phyloP scores from a whole-genome alignment of 176 grass and related monocot species.

The Ensete glaucum region DNA sequence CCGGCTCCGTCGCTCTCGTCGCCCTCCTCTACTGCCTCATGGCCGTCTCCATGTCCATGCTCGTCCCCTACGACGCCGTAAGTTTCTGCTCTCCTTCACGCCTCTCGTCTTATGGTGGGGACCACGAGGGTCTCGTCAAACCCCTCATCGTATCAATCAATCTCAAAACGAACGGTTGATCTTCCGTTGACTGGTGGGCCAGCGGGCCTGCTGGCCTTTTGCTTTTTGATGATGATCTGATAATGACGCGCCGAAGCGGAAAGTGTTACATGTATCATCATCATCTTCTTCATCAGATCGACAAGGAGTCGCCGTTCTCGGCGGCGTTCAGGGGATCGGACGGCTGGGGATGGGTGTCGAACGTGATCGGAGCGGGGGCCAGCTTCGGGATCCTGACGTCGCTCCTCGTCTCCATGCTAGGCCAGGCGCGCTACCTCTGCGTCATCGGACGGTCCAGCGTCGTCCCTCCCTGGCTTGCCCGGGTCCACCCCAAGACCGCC shows the following conservation, averaged over 20 bases:
- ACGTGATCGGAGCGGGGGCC: constrained; percentile 63
- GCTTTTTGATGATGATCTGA: no score
- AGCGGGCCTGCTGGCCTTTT: no score
- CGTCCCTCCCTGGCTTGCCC: constrained; percentile 70
- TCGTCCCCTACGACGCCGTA: constrained; percentile 92
- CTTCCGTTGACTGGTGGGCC: no score
- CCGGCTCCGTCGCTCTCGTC: constrained; percentile 73
- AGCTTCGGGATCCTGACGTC: constrained; percentile 89
- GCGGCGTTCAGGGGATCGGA: constrained; percentile 49
- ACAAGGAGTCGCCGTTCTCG: constrained; percentile 77
- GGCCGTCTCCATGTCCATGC: constrained; percentile 90
- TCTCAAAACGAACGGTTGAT: no score
- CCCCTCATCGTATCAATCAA: no score
- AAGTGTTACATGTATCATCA: background rate
- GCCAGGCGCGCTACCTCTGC: constrained; percentile 83
- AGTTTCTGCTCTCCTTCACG: background rate
- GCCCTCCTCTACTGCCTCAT: constrained; percentile 95
- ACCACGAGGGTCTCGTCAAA: no score
- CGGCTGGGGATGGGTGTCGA: constrained; percentile 70
- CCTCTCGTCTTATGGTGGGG: background rate
- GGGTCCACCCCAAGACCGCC: constrained; percentile 50
- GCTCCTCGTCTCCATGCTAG: constrained; percentile 83
- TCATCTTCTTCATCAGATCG: constrained; percentile 39
- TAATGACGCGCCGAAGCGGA: no score
- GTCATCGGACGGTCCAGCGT: constrained; percentile 87